Percentiles rank a stretch among this genome's conserved stretches.
phyloP scores from a whole-genome alignment of 768 basidiomycete species.

The Kockovaella imperatae region DNA sequence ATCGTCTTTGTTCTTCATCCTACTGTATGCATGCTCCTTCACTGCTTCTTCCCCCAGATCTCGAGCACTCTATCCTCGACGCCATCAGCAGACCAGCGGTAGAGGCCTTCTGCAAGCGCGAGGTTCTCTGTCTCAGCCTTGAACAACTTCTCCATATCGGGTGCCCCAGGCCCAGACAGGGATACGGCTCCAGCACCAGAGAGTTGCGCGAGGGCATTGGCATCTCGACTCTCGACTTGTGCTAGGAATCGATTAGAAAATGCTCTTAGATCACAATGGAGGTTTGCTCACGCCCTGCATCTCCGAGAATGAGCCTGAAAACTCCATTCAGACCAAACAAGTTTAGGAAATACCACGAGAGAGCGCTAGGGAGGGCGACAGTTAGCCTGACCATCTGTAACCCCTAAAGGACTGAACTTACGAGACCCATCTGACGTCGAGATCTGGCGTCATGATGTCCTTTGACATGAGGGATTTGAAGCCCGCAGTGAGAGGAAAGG shows the following conservation, averaged over 20 bases:
- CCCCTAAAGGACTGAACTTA: slow-evolving; percentile 38
- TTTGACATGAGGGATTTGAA: slow-evolving; percentile 98
- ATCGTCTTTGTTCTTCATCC: slow-evolving; percentile 15
- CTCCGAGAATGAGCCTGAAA: slow-evolving; percentile 85
- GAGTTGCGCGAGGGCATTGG: slow-evolving; percentile 50
- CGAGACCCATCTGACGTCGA: slow-evolving; percentile 99
- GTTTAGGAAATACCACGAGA: slow-evolving; percentile 99
- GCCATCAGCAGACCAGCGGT: slow-evolving; percentile 72
- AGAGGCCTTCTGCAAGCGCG: slow-evolving; percentile 78
- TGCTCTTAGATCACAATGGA: not conserved
- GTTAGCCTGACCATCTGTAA: not conserved
- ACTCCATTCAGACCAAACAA: slow-evolving; percentile 95
- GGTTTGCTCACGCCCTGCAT: slow-evolving; percentile 65
- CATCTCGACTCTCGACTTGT: slow-evolving; percentile 66
- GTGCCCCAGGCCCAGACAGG: slow-evolving; percentile 49
- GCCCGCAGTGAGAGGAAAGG: slow-evolving; percentile 90
- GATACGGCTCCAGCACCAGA: slow-evolving; percentile 35
- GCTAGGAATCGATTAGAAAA: slow-evolving; percentile 49
- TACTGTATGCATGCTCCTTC: slow-evolving; percentile 11
- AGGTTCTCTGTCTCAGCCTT: slow-evolving; percentile 87
- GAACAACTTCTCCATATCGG: slow-evolving; percentile 84
- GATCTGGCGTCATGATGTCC: slow-evolving; percentile 86
- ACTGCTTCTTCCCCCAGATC: slow-evolving; percentile 59
- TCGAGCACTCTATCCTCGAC: slow-evolving; percentile 69
- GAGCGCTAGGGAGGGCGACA: slow-evolving; percentile 44